Evolutionary conservation across 2,329 filamentous ascomycete genomes (phyloP).

Genomic region (Madurella mycetomatis): DNA sequence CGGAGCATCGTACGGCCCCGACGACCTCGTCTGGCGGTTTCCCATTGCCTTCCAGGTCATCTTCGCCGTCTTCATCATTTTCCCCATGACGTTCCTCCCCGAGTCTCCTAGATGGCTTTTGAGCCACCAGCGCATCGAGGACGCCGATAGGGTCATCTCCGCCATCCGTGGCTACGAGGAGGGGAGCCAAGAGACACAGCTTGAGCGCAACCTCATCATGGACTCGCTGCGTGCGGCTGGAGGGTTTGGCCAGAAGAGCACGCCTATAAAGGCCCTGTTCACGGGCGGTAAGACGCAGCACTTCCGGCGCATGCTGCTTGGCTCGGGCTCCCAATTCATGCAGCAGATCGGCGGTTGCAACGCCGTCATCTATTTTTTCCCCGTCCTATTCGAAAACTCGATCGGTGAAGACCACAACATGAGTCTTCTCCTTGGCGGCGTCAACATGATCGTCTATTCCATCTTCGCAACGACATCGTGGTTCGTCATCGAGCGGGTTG

Average conservation of each 20-base stretch:
- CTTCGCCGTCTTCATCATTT: constrained; percentile 32
- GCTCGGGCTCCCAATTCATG: constrained; percentile 55
- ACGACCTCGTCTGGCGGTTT: constrained; percentile 50
- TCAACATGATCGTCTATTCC: constrained; percentile 57
- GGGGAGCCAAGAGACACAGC: constrained; percentile 52
- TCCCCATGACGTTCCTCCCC: constrained; percentile 36
- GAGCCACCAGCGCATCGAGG: constrained; percentile 33
- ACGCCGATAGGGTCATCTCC: constrained; percentile 35
- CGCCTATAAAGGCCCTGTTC: constrained; percentile 50
- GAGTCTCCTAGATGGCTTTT: constrained; percentile 40
- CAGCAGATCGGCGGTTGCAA: constrained; percentile 59
- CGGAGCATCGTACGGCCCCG: constrained; percentile 36
- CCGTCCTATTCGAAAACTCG: constrained; percentile 49
- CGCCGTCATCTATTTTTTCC: constrained; percentile 58
- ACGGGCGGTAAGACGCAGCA: constrained; percentile 62
- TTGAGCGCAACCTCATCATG: constrained; percentile 57
- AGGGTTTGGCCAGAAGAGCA: constrained; percentile 41
- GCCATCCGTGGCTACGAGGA: constrained; percentile 40
- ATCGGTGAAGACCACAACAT: constrained; percentile 41
- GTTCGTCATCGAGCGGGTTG: constrained; percentile 47
- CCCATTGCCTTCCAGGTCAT: constrained; percentile 44
- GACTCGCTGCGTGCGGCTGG: constrained; percentile 58
- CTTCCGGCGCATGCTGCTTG: constrained; percentile 59
- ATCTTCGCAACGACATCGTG: constrained; percentile 55
- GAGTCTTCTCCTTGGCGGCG: constrained; percentile 50